Conservation (phyloP, 805 yeast genomes). For the Pichia membranifaciens region DNA sequence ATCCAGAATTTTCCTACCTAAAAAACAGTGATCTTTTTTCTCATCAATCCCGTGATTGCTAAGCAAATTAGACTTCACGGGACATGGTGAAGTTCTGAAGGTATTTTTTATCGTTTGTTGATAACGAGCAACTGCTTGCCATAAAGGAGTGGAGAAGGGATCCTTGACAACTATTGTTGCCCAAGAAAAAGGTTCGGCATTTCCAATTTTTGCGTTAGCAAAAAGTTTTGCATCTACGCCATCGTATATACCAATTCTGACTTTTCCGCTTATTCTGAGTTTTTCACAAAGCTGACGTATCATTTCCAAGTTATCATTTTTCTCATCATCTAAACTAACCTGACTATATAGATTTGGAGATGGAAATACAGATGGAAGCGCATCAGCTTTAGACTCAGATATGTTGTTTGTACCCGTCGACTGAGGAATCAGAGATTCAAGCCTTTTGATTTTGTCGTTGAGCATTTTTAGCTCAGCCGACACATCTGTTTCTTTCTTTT, state of each 20-base stretch:
- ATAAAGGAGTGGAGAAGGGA: conserved; percentile 30
- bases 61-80: not conserved
- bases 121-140: conserved; percentile 24
- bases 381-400: too few relatives aligned
- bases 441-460: not conserved
- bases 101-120: conserved; percentile 11
- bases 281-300: not conserved
- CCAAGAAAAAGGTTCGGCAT: conserved; percentile 49
- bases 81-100: not conserved
- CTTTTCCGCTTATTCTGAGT: conserved; percentile 28
- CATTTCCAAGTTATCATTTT: not conserved
- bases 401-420: not conserved
- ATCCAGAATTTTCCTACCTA: conserved; percentile 20
- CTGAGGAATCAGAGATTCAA: not conserved
- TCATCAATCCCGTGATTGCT: not conserved
- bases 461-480: not conserved
- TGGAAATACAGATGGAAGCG: too few relatives aligned
- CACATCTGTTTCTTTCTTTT: not conserved
- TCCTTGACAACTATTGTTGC: conserved; percentile 43
- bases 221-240: conserved; percentile 38
- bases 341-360: too few relatives aligned
- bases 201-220: conserved; percentile 35
- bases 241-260: conserved; percentile 35
- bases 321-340: too few relatives aligned
- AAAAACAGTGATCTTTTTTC: not conserved